Evolutionary conservation across 2,329 filamentous ascomycete genomes (phyloP).

Genomic region (Cladosporium sp.): DNA sequence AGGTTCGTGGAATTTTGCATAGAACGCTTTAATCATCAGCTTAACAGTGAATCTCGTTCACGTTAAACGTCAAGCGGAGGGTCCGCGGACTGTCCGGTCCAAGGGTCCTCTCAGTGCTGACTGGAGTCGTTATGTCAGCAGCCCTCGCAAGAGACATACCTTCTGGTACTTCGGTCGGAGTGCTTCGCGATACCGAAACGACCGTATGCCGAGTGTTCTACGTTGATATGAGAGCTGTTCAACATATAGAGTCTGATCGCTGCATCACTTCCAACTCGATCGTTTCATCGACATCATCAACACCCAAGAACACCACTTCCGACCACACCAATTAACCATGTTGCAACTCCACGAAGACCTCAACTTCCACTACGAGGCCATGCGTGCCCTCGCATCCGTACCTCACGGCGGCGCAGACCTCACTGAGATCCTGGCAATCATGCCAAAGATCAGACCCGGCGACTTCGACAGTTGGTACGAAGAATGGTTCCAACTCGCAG

Average conservation of each 20-base stretch:
- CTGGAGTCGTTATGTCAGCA: background rate
- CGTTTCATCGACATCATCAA: background rate
- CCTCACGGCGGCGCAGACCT: slow-evolving; percentile 22
- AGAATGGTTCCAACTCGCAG: slow-evolving; percentile 21
- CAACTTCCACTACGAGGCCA: slow-evolving; percentile 26
- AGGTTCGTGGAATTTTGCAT: background rate
- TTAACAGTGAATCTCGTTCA: background rate
- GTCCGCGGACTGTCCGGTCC: background rate
- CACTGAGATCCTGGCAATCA: slow-evolving; percentile 11
- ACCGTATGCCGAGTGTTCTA: background rate
- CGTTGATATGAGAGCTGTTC: background rate
- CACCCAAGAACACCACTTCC: background rate
- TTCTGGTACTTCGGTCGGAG: background rate
- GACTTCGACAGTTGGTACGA: slow-evolving; percentile 24
- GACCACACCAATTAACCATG: background rate
- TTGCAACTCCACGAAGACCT: slow-evolving; percentile 23
- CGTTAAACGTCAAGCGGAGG: background rate
- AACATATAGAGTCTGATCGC: background rate
- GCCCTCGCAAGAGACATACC: background rate
- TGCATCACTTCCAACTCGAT: background rate
- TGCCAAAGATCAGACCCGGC: slow-evolving; percentile 22
- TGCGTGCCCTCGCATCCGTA: slow-evolving; percentile 21
- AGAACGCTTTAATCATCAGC: background rate
- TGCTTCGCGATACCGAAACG: background rate
- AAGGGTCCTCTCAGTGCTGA: background rate